These are phyloP conservation scores for Orbilia javanica DNA, from an alignment of 2,329 filamentous ascomycete genomes.

Conservation along the genomic window DNA sequence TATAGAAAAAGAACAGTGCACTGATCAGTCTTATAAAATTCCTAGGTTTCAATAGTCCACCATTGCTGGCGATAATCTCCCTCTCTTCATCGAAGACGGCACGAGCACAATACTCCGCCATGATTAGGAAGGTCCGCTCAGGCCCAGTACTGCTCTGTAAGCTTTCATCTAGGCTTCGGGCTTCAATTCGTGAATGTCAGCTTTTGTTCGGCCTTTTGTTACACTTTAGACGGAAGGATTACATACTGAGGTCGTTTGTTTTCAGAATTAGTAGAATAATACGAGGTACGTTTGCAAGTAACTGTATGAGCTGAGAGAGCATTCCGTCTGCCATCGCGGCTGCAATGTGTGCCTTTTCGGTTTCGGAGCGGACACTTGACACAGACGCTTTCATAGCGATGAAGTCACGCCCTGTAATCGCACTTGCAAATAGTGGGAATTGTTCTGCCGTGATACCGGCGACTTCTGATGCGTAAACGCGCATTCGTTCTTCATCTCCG, in stretches of 20 bases:
- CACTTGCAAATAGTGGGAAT: slow-evolving; percentile 94
- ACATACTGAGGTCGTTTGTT: slow-evolving; percentile 85
- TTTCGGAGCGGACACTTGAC: slow-evolving; percentile 73
- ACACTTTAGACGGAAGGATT: slow-evolving; percentile 59
- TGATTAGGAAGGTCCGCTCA: slow-evolving; percentile 75
- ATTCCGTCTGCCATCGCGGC: slow-evolving; percentile 87
- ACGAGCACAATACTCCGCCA: slow-evolving; percentile 76
- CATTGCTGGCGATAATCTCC: slow-evolving; percentile 70
- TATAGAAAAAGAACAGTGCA: slow-evolving; percentile 35
- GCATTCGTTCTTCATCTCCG: slow-evolving; percentile 86
- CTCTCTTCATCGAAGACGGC: slow-evolving; percentile 76
- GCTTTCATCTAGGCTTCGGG: slow-evolving; percentile 91
- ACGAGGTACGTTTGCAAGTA: slow-evolving; percentile 87
- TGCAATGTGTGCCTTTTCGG: slow-evolving; percentile 89
- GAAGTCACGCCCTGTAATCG: slow-evolving; percentile 95
- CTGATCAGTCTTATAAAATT: slow-evolving; percentile 68
- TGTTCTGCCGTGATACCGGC: slow-evolving; percentile 89
- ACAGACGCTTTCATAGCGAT: slow-evolving; percentile 76
- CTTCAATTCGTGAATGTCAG: neutral
- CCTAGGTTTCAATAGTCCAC: slow-evolving; percentile 72
- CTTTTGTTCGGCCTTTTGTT: neutral
- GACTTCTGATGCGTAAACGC: slow-evolving; percentile 86
- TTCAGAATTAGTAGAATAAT: slow-evolving; percentile 96
- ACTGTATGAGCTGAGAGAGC: slow-evolving; percentile 85
- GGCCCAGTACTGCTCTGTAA: slow-evolving; percentile 79